Evolutionary conservation across 331 rosid genomes (phyloP).

Genomic region (Phaseolus coccineus): DNA sequence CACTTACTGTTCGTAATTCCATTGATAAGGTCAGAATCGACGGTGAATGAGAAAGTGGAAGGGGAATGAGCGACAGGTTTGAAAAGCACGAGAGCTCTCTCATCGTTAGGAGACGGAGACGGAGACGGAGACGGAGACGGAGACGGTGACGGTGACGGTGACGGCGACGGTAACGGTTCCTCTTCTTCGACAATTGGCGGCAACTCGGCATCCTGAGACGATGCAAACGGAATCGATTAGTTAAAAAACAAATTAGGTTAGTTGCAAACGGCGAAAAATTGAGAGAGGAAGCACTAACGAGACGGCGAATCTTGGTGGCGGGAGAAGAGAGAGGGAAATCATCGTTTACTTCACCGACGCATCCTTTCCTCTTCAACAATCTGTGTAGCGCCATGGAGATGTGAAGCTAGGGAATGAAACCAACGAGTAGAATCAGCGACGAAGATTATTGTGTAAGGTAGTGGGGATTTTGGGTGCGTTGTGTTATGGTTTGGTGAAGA

Average conservation of each 20-base stretch:
- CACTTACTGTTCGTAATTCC: constrained; percentile 60
- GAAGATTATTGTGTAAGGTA: background rate
- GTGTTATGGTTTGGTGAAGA: background rate
- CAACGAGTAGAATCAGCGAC: background rate
- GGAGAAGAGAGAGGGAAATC: constrained; percentile 81
- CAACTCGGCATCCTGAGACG: constrained; percentile 63
- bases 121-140: background rate
- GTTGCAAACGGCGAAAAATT: background rate
- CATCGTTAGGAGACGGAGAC: constrained; percentile 41
- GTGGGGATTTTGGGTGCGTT: too few relatives aligned
- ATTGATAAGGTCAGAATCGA: constrained; percentile 57
- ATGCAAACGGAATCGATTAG: background rate
- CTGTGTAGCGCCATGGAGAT: constrained; percentile 24
- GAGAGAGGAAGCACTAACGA: constrained; percentile 62
- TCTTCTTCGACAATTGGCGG: constrained; percentile 78
- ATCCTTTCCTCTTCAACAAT: constrained; percentile 58
- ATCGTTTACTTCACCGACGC: constrained; percentile 50
- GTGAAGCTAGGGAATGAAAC: background rate
- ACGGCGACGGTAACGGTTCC: background rate
- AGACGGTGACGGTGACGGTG: background rate
- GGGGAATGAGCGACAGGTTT: constrained; percentile 55
- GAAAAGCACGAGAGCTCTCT: constrained; percentile 81
- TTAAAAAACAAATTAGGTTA: background rate
- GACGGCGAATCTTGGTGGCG: constrained; percentile 90
- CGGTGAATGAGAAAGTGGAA: constrained; percentile 58